A percentile compares a stretch with the other conserved stretches of the same genome.
These are phyloP conservation scores for Aristolochia fimbriata DNA, from an alignment of 164 flowering plant species.

Conservation along the genomic window DNA sequence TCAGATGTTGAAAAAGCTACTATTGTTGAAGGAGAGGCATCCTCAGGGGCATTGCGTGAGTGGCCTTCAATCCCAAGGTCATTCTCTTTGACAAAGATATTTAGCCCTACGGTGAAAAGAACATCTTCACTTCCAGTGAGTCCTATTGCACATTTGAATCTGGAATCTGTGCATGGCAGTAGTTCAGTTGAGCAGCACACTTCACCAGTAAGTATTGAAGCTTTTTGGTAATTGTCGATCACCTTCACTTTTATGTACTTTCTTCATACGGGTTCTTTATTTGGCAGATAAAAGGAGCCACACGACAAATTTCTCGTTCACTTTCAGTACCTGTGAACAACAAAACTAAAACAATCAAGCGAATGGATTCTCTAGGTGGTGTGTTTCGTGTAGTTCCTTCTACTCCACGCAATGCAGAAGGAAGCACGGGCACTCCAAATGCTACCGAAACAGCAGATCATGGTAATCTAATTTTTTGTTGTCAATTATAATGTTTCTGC, in stretches of 20 bases:
- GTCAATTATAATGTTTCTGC: background rate
- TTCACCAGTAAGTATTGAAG: constrained; percentile 34
- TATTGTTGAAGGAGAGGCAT: constrained; percentile 35
- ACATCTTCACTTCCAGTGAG: constrained; percentile 81
- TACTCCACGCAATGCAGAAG: constrained; percentile 56
- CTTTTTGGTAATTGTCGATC: background rate
- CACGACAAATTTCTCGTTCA: constrained; percentile 57
- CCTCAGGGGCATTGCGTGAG: constrained; percentile 23
- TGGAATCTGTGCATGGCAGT: constrained; percentile 63
- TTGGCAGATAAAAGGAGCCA: constrained; percentile 41
- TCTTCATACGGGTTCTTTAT: background rate
- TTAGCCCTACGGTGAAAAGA: constrained; percentile 39
- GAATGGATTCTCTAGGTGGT: constrained; percentile 50
- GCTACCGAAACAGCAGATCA: constrained; percentile 20
- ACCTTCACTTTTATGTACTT: constrained; percentile 1
- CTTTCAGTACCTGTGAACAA: constrained; percentile 65
- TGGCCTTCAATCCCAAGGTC: constrained; percentile 42
- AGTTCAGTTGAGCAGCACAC: constrained; percentile 14
- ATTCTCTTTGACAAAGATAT: constrained; percentile 55
- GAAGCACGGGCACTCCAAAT: constrained; percentile 16
- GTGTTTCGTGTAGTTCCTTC: constrained; percentile 72
- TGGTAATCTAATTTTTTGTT: constrained; percentile 35
- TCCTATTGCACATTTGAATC: constrained; percentile 66
- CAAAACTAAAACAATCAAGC: constrained; percentile 38
- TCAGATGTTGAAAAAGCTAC: constrained; percentile 71